Conservation (phyloP, 2,329 filamentous ascomycete species). For the Tricladium varicosporioides region DNA sequence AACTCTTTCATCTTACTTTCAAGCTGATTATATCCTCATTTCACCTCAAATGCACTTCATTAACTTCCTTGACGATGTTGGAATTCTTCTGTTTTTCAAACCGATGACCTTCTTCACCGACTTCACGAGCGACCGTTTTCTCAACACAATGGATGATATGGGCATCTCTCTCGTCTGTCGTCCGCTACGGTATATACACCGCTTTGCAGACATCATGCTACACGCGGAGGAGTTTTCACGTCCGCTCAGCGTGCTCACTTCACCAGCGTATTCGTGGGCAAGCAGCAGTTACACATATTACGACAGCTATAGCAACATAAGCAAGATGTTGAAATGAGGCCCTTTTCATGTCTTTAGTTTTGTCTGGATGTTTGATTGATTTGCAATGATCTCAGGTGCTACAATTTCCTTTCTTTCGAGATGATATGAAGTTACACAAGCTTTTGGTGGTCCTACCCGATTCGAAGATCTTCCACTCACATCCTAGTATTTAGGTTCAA, state of each 20-base stretch:
- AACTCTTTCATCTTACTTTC: not conserved
- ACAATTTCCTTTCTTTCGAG: not conserved
- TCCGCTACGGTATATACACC: slow-evolving; percentile 20
- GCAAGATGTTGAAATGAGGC: not conserved
- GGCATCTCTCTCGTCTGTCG: slow-evolving; percentile 22
- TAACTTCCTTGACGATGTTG: slow-evolving; percentile 28
- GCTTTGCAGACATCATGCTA: slow-evolving; percentile 14
- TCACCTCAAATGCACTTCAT: slow-evolving; percentile 13
- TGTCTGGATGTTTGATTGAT: not conserved
- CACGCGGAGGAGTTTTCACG: not conserved
- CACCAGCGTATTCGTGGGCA: slow-evolving; percentile 5
- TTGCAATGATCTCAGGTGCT: not conserved
- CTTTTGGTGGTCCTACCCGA: no score
- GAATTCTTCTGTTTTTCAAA: slow-evolving; percentile 20
- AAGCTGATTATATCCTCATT: not conserved
- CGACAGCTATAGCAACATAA: not conserved
- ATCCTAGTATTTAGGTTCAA: not conserved
- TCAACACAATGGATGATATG: slow-evolving; percentile 26
- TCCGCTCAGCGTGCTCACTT: not conserved
- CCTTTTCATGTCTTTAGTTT: not conserved
- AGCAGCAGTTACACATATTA: not conserved
- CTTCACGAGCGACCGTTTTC: slow-evolving; percentile 13
- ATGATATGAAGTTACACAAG: not conserved
- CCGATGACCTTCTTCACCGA: slow-evolving; percentile 17
- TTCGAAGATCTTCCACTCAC: not conserved